Base-by-base conservation (phyloP, 1,284 basidiomycete species). In the Xanthoconium separans region DNA sequence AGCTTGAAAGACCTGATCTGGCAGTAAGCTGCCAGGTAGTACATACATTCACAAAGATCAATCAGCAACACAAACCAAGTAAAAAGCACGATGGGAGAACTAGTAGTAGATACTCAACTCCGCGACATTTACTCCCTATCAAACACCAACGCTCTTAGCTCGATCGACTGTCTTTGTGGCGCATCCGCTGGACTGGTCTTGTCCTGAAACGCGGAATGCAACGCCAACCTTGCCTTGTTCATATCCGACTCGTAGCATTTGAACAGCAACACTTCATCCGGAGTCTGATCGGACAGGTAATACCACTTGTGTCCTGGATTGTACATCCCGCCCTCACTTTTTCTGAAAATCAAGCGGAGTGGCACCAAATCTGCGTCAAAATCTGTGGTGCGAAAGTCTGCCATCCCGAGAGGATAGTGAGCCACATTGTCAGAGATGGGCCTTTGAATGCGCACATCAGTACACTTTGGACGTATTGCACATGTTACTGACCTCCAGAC, bases 161-260 rank as follows among this genome's bases (percentile, higher is more conserved):
- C 62, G 33, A 60, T 64, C 20, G 54, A 56, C 44, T 54, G 54
- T 44, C 62, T 68, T 20, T 68, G 64, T 1, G 74, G 74, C 7
- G 73, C 75, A 29, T 71, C 71, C 55, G 53, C 58, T 9, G 75
- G 70, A 31, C 71, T 74, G 9, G 65, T 65, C 27, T 62, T 53
- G 57, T 79, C 77, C 33, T 59, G 39, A 62, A 79, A 78, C 6
- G 77, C 76, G 0, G 72, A 72, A 50, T 80, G 77, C 13, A 75
- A 77, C 6, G 77, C 75, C 48, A 78, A 61, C 34, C 70, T 59
- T 22, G 76, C 76, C 50, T 65, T 63, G 54, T 67, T 63, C 39
- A 54, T 61, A 50, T 73, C 70, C 31, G 73, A 75, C 55, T 76
- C 76, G 55, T 69, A 76, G 60, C 73, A 77, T 70, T 79, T 79